phyloP scores from a whole-genome alignment of 805 yeast species.

The Kluyveromyces aestuarii region DNA sequence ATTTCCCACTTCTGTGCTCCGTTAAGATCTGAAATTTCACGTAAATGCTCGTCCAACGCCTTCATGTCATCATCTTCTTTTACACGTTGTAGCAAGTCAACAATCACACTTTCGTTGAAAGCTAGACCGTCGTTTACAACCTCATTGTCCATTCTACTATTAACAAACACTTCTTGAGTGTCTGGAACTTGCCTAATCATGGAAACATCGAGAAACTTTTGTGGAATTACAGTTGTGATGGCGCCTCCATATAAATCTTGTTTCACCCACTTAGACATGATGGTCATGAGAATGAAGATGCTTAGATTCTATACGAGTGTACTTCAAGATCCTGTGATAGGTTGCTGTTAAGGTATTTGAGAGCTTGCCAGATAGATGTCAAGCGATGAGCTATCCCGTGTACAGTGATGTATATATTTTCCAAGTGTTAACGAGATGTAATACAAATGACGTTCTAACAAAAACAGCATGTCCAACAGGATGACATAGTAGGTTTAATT shows the following conservation, averaged over 20 bases:
- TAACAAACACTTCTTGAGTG: slow-evolving; percentile 83
- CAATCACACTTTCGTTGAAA: slow-evolving; percentile 47
- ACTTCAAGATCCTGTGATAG: too few species aligned
- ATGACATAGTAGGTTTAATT: too few species aligned
- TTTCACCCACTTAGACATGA: background rate
- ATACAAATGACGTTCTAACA: too few species aligned
- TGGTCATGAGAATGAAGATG: too few species aligned
- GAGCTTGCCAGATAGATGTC: too few species aligned
- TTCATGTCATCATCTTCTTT: slow-evolving; percentile 28
- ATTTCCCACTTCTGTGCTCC: slow-evolving; percentile 28
- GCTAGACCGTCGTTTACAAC: slow-evolving; percentile 31
- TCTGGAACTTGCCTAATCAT: slow-evolving; percentile 79
- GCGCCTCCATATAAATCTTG: slow-evolving; percentile 74
- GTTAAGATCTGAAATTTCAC: slow-evolving; percentile 43
- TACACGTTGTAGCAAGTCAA: slow-evolving; percentile 53
- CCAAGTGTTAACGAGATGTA: too few species aligned
- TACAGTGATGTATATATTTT: too few species aligned
- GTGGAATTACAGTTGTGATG: slow-evolving; percentile 48
- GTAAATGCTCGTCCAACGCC: slow-evolving; percentile 45
- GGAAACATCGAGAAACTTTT: slow-evolving; percentile 65
- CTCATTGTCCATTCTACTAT: slow-evolving; percentile 24
- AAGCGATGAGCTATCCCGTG: too few species aligned
- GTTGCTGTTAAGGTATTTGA: too few species aligned
- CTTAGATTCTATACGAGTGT: too few species aligned
- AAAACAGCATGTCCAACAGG: too few species aligned